These are phyloP conservation scores for Ceratocystiopsis sp. DNA, from an alignment of 2,329 filamentous ascomycete species.

Conservation along the genomic window DNA sequence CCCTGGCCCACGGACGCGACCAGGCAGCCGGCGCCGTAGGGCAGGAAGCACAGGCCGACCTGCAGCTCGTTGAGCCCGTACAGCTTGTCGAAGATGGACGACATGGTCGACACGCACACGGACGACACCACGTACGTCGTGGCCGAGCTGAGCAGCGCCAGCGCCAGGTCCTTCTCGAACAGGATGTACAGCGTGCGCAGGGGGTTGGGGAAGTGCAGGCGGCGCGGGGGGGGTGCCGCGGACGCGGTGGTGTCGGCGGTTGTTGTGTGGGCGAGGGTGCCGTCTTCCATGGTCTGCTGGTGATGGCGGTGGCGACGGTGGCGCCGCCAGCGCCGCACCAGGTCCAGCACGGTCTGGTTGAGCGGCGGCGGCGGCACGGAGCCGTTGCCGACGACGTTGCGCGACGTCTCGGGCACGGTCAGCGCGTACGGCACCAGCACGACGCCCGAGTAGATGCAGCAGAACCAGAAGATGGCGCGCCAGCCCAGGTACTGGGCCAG, in stretches of 20 bases:
- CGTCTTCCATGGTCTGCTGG: not conserved
- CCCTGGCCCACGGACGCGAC: constrained; percentile 36
- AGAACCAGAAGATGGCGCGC: constrained; percentile 55
- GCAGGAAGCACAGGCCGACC: constrained; percentile 37
- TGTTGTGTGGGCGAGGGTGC: not conserved
- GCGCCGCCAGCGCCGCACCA: constrained; percentile 22
- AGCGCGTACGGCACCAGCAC: constrained; percentile 38
- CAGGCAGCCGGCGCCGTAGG: constrained; percentile 33
- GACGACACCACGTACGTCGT: constrained; percentile 40
- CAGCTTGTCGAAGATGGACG: constrained; percentile 31
- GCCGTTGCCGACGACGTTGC: constrained; percentile 45
- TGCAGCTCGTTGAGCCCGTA: constrained; percentile 34
- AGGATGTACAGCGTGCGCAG: constrained; percentile 35
- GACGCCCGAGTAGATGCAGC: constrained; percentile 33
- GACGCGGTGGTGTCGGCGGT: not conserved
- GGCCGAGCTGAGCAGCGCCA: constrained; percentile 34
- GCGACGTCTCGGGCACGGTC: constrained; percentile 41
- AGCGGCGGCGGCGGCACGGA: constrained; percentile 38
- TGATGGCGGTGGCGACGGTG: not conserved
- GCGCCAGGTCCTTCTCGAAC: constrained; percentile 38
- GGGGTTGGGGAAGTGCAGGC: constrained; percentile 36
- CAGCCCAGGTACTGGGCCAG: constrained; percentile 47
- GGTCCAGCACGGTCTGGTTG: constrained; percentile 40
- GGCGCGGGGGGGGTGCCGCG: constrained; percentile 11
- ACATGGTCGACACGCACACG: constrained; percentile 33